phyloP scores from a whole-genome alignment of 2,329 filamentous ascomycete genomes.

The Annulohypoxylon truncatum region DNA sequence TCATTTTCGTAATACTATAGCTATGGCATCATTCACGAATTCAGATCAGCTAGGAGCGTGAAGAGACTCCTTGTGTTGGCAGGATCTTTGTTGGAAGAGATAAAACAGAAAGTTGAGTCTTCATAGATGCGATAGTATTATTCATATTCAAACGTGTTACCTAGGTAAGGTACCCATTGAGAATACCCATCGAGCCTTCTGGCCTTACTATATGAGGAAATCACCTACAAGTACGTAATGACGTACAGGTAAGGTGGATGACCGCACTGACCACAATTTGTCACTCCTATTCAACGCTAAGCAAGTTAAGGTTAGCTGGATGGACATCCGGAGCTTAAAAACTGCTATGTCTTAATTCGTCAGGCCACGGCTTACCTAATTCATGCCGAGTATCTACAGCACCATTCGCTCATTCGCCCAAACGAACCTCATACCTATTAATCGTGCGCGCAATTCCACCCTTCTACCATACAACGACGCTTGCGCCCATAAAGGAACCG shows the following conservation, averaged over 20 bases:
- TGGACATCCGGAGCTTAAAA: constrained; percentile 14
- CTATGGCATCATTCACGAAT: constrained; percentile 18
- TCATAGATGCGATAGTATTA: too few species aligned
- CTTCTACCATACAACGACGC: constrained; percentile 24
- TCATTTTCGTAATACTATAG: constrained; percentile 46
- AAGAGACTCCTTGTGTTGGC: not conserved
- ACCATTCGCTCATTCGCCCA: constrained; percentile 25
- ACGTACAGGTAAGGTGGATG: not conserved
- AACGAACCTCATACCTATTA: constrained; percentile 37
- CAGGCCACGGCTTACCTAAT: constrained; percentile 25
- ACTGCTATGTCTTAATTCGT: constrained; percentile 15
- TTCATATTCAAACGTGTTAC: too few species aligned
- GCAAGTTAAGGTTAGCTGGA: not conserved
- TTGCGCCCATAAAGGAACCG: constrained; percentile 37
- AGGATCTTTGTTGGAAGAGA: not conserved
- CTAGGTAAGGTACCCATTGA: not conserved
- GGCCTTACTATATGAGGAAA: not conserved
- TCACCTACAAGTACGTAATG: not conserved
- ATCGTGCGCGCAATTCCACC: constrained; percentile 35
- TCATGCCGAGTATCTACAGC: constrained; percentile 10
- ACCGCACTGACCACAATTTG: not conserved
- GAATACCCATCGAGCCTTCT: not conserved
- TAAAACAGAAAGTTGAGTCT: not conserved
- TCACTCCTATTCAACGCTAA: not conserved
- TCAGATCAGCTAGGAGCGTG: not conserved